Percentiles rank a stretch among this genome's conserved stretches.
Conservation (phyloP, 768 basidiomycete genomes). For the Kwoniella dejecticola region DNA sequence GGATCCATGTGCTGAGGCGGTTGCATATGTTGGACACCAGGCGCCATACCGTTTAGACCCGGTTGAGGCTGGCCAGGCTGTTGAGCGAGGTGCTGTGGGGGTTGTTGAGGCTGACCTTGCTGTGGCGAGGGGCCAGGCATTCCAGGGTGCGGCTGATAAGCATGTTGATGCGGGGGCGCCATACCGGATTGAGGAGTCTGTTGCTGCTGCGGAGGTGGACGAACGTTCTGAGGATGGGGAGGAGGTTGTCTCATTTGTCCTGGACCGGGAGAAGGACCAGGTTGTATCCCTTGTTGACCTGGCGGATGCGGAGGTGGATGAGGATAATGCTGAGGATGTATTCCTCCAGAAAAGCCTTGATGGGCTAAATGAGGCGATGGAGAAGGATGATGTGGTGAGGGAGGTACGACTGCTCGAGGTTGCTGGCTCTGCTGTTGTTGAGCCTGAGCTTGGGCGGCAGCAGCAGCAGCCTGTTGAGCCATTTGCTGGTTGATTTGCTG, state of each 20-base stretch:
- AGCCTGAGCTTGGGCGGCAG: constrained; percentile 24
- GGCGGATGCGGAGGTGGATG: constrained; percentile 37
- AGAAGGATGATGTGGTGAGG: constrained; percentile 46
- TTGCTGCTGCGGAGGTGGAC: constrained; percentile 17
- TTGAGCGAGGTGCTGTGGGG: constrained; percentile 18
- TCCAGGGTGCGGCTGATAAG: constrained; percentile 19
- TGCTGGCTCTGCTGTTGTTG: constrained; percentile 26
- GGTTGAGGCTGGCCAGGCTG: constrained; percentile 29
- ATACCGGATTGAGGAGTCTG: constrained; percentile 15
- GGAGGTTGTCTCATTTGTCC: constrained; percentile 21
- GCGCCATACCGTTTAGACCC: constrained; percentile 35
- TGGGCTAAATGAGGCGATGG: constrained; percentile 46
- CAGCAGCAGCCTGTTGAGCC: constrained; percentile 24
- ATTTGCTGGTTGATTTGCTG: constrained; percentile 26
- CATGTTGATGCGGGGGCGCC: constrained; percentile 16
- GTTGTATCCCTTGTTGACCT: constrained; percentile 21
- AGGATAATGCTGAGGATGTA: constrained; percentile 46
- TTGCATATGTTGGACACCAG: constrained; percentile 12
- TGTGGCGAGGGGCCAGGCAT: constrained; percentile 16
- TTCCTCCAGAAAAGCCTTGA: constrained; percentile 37
- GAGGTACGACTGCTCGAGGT: constrained; percentile 32
- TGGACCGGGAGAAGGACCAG: constrained; percentile 17
- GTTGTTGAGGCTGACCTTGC: constrained; percentile 13
- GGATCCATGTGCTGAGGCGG: constrained; percentile 24
- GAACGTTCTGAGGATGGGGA: constrained; percentile 19